Evolutionary conservation across 352 stramenopile species (phyloP), one percentile per base, ranked within the genome.

Genomic region (Phytophthora sp.): DNA sequence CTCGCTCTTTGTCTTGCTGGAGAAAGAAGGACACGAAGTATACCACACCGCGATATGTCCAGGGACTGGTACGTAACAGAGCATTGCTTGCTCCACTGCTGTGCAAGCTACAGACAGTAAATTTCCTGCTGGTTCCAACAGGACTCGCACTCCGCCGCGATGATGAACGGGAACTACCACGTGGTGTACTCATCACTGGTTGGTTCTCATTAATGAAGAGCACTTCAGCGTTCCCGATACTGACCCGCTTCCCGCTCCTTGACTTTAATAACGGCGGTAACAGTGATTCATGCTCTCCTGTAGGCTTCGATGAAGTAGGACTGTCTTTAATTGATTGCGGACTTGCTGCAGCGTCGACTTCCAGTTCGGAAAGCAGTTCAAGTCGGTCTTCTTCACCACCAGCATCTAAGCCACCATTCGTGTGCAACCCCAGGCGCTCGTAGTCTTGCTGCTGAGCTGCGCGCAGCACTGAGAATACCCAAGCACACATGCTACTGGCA

Each of bases 11-110:
- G 7, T 69, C 63, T 13, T 72, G 45, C 30, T 85, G 74, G 15
- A 91, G 58, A 57, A 89, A 90, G 53, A 93, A 91, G n/a, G 82
- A 90, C n/a, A 91, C 84, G 50, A 89, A 90, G 53, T 93, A 93
- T 20, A 80, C 85, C 44, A 91, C 76, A 15, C 74, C 71, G 29
- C 73, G 77, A 62, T 88, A 86, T 9, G 69, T 88, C 84, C 84
- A 93, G 26, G 82, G 76, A 66, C 82, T 88, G 23, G 80, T 90
- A 4, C 80, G 76, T 26, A 93, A 45, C 29, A 90, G 55, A 26
- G 81, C 57, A 24, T 62, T 69, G 52, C 66, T 81, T 29, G 47
- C 29, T 50, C 51, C 58, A 42, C 39, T 27, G 27, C 31, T 60
- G 21, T 46, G 46, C 11, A 68, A 58, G 57, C 21, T 71, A 62